phyloP scores from a whole-genome alignment of 2,329 filamentous ascomycete genomes.

The Sclerotinia glacialis region DNA sequence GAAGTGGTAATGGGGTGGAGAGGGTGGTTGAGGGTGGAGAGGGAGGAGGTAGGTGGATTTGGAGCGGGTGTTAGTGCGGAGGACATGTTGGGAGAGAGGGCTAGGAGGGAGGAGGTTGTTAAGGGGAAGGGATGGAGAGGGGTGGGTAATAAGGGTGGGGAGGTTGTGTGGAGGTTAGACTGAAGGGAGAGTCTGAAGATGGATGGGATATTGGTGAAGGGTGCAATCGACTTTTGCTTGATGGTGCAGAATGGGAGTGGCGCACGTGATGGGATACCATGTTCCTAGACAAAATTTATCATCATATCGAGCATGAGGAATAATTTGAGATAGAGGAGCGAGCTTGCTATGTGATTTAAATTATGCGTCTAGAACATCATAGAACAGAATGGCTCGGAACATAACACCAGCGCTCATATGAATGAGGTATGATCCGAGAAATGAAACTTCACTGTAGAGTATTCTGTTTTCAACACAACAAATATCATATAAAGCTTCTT shows the following conservation, averaged over 20 bases:
- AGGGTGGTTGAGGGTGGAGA: conserved; percentile 38
- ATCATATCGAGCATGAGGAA: neutral
- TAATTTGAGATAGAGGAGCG: neutral
- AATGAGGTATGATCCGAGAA: neutral
- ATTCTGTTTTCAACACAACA: neutral
- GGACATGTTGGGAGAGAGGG: conserved; percentile 35
- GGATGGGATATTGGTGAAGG: neutral
- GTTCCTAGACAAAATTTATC: neutral
- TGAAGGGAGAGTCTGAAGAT: neutral
- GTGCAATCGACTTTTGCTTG: neutral
- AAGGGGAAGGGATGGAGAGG: conserved; percentile 34
- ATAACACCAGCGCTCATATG: neutral
- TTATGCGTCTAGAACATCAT: neutral
- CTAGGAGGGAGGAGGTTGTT: conserved; percentile 28
- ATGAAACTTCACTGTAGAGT: neutral
- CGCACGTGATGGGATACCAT: neutral
- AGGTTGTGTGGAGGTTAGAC: conserved; percentile 29
- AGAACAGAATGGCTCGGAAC: neutral
- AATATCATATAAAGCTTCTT: neutral
- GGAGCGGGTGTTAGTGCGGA: conserved; percentile 34
- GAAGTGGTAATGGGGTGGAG: conserved; percentile 33
- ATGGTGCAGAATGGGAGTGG: neutral
- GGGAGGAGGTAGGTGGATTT: conserved; percentile 31
- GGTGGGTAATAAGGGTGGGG: conserved; percentile 26
- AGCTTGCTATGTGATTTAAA: neutral